Evolutionary conservation across 1,284 basidiomycete genomes (phyloP).

Genomic region (Austropuccinia psidii): DNA sequence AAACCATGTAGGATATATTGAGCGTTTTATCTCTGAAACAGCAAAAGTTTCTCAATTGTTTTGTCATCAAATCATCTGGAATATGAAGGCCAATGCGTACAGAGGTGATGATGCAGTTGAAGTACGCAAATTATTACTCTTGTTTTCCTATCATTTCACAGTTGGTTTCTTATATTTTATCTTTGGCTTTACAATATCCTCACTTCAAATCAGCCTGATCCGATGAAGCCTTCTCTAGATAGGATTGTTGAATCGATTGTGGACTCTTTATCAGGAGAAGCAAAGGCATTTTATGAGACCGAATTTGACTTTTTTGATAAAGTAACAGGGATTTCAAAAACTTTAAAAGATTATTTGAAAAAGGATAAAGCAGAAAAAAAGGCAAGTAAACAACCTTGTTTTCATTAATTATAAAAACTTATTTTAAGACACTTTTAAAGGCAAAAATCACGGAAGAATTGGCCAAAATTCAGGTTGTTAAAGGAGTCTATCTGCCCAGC

Average conservation of each 20-base stretch:
- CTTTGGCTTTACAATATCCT: background rate
- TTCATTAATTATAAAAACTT: background rate
- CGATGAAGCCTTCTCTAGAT: constrained; percentile 92
- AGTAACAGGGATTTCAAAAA: constrained; percentile 95
- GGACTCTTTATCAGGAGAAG: constrained; percentile 77
- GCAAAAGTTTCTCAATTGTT: constrained; percentile 95
- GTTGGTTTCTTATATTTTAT: background rate
- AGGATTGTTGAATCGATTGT: constrained; percentile 76
- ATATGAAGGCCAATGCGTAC: constrained; percentile 98
- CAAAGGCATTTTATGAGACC: constrained; percentile 80
- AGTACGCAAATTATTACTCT: constrained; percentile 51
- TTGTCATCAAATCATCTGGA: constrained; percentile 99
- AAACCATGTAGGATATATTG: constrained; percentile 67
- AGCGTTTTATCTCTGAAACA: constrained; percentile 92
- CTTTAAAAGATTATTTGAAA: constrained; percentile 94
- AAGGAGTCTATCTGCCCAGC: constrained; percentile 92
- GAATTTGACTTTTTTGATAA: constrained; percentile 96
- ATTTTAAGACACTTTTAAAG: constrained; percentile 49
- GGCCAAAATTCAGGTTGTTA: constrained; percentile 84
- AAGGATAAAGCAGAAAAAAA: constrained; percentile 96
- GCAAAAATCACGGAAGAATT: constrained; percentile 99
- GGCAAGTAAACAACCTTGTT: constrained; percentile 50
- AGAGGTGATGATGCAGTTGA: constrained; percentile 79
- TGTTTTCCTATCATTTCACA: background rate
- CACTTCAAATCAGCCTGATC: constrained; percentile 62